phyloP scores from a whole-genome alignment of 1,284 basidiomycete species.

The Ceratobasidium sp. region DNA sequence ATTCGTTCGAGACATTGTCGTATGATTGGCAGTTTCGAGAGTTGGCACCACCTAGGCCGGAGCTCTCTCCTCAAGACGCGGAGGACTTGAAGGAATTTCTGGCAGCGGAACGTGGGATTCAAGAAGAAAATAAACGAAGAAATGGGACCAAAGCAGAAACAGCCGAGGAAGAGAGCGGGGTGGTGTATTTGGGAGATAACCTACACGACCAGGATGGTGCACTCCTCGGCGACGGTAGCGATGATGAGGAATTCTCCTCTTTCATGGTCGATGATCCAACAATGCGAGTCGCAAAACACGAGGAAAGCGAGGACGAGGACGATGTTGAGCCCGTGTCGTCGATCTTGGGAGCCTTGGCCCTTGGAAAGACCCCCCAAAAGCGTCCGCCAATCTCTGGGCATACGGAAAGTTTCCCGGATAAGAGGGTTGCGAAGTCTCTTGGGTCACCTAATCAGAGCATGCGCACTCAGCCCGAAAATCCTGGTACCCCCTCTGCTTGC shows the following conservation, averaged over 20 bases:
- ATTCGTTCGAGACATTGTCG: constrained; percentile 13
- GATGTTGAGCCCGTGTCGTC: constrained; percentile 37
- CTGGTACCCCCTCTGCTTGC: too few relatives aligned
- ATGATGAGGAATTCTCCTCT: constrained; percentile 40
- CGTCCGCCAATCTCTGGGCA: neutral
- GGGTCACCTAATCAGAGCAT: neutral
- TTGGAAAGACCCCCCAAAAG: constrained; percentile 16
- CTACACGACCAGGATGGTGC: constrained; percentile 29
- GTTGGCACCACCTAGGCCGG: constrained; percentile 34
- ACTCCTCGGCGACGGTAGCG: constrained; percentile 31
- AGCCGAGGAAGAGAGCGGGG: constrained; percentile 43
- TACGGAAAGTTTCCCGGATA: neutral
- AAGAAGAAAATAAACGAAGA: constrained; percentile 29
- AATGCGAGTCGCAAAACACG: constrained; percentile 22
- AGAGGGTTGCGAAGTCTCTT: too few relatives aligned
- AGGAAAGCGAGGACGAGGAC: constrained; percentile 12
- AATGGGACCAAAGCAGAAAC: constrained; percentile 18
- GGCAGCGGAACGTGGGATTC: constrained; percentile 45
- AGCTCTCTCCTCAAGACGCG: constrained; percentile 45
- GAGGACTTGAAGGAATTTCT: constrained; percentile 48
- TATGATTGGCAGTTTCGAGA: constrained; percentile 37
- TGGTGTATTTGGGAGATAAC: constrained; percentile 38
- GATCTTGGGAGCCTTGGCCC: constrained; percentile 38
- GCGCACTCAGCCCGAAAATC: neutral
- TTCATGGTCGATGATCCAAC: constrained; percentile 26